Conservation (phyloP, 2,329 filamentous ascomycete genomes). For the Fusarium armeniacum region DNA sequence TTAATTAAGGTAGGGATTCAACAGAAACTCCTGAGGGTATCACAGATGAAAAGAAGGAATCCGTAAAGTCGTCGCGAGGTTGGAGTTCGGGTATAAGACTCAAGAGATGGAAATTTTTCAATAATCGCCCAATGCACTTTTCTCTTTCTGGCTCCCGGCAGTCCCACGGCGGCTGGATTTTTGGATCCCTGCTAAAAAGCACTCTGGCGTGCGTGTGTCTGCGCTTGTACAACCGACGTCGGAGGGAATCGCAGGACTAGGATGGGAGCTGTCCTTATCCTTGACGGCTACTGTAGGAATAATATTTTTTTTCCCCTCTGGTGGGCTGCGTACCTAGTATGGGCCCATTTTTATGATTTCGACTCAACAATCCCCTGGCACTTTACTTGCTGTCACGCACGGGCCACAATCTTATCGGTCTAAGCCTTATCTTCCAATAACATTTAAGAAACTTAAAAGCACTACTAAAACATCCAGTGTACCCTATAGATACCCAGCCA, state of each 20-base stretch:
- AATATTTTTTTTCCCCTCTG: constrained; percentile 37
- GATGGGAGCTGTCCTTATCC: constrained; percentile 19
- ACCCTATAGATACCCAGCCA: constrained; percentile 31
- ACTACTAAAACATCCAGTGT: constrained; percentile 4
- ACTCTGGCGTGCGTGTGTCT: constrained; percentile 31
- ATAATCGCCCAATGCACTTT: constrained; percentile 36
- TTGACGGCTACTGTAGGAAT: constrained; percentile 5
- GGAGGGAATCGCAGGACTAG: constrained; percentile 39
- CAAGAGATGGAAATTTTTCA: constrained; percentile 48
- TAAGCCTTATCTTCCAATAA: constrained; percentile 10
- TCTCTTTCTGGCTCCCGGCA: constrained; percentile 35
- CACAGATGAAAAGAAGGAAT: constrained; percentile 17
- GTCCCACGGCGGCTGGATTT: constrained; percentile 30
- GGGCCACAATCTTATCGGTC: constrained; percentile 11
- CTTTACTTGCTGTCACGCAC: background rate
- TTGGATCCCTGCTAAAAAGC: constrained; percentile 39
- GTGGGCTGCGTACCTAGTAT: background rate
- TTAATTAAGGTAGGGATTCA: constrained; percentile 13
- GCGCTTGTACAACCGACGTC: constrained; percentile 45
- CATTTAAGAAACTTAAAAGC: background rate
- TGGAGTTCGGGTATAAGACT: constrained; percentile 30
- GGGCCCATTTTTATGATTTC: constrained; percentile 1
- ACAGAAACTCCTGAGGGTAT: constrained; percentile 19
- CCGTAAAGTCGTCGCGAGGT: constrained; percentile 33
- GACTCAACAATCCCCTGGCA: constrained; percentile 5